Base-by-base conservation (phyloP, 306 rosid genomes). In the Rosa rugosa region DNA sequence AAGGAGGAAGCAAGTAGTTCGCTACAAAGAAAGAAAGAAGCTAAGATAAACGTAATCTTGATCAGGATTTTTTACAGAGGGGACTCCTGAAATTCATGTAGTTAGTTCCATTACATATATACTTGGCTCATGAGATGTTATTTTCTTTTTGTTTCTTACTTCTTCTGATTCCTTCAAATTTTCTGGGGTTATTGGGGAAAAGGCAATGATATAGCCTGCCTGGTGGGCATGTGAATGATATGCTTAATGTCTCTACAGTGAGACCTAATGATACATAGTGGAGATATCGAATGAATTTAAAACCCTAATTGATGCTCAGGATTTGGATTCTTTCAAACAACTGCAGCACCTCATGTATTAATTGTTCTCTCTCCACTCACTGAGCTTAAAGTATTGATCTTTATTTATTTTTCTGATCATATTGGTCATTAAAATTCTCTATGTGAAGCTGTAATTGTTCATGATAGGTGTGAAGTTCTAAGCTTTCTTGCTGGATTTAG, bases 201-300 rank as follows among this genome's bases (percentile, higher is more conserved):
- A 31, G 34, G 34, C 34, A 31, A 31, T 31, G 2, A 31, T 31
- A 31, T 31, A 31, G 13, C 69, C 18, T 66, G 3, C 17, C 22
- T 13, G 54, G 51, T 10, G 69, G 54, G 46, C 2, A 41, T 75
- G 34, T 6, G 12, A 45, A 25, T 11, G 41, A 10, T 42, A 44
- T 10, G 45, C 27, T 25, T 13, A 57, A 22, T 56, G 46, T 75
- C 42, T 17, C 0, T 59, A 36, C 7, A 10, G 9, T 59, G 69
- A 49, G 17, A 8, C 69, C 78, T 75, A 62, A 38, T 60, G 44
- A 60, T 18, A 36, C 57, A n/a, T n/a, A n/a, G n/a, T n/a, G n/a
- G n/a, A n/a, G n/a, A n/a, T 27, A 27, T 27, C 27, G 1, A 27
- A 27, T 27, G 27, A 27, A 27, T 27, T 27, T 27, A 27, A 27